phyloP scores from a whole-genome alignment of 108 stramenopile genomes.

The Discostella pseudostelligera region DNA sequence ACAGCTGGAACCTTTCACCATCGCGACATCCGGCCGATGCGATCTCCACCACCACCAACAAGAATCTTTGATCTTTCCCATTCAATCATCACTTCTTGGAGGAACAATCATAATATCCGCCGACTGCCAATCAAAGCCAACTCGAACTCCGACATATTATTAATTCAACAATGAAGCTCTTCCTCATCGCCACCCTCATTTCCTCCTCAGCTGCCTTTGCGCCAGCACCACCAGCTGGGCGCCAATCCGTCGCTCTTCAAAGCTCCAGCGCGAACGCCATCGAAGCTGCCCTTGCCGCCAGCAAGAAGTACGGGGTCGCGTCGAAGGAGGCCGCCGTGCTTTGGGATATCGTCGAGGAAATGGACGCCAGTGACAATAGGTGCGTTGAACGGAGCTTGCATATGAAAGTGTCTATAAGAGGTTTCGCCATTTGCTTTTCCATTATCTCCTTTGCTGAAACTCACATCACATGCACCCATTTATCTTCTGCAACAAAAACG shows the following conservation, averaged over 20 bases:
- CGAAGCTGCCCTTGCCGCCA: constrained; percentile 64
- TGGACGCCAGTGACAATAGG: constrained; percentile 73
- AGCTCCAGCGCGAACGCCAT: constrained; percentile 48
- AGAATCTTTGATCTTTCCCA: no score
- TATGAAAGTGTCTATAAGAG: background rate
- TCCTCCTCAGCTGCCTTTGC: constrained; percentile 37
- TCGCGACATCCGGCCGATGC: no score
- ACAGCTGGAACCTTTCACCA: no score
- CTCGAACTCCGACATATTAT: no score
- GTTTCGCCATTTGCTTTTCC: background rate
- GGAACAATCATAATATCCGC: no score
- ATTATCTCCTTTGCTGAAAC: background rate
- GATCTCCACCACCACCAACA: no score
- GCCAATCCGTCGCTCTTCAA: constrained; percentile 20
- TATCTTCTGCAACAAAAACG: no score
- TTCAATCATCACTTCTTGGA: no score
- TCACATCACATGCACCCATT: background rate
- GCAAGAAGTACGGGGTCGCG: constrained; percentile 60
- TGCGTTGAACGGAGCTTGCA: constrained; percentile 19
- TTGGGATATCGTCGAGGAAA: constrained; percentile 86
- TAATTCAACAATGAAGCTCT: constrained; percentile 40
- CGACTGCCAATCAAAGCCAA: no score
- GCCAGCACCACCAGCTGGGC: constrained; percentile 24
- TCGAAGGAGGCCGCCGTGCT: constrained; percentile 68
- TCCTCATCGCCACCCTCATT: constrained; percentile 23